phyloP scores from a whole-genome alignment of 805 yeast species.

The Ogataea methylovora region DNA sequence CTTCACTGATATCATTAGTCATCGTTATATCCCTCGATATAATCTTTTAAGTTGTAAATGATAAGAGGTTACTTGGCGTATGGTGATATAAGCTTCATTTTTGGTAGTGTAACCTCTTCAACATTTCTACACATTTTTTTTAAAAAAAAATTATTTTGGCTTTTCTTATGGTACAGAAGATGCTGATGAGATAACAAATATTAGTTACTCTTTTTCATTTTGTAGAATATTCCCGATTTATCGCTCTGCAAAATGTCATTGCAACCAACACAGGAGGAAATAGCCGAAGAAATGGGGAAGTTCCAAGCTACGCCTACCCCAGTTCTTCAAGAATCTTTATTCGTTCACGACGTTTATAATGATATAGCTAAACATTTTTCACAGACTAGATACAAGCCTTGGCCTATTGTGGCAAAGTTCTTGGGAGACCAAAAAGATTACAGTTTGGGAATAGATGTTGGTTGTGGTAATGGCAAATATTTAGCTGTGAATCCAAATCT shows the following conservation, averaged over 20 bases:
- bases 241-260: slow-evolving; percentile 4
- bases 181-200: no score
- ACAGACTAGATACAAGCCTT: slow-evolving; percentile 89
- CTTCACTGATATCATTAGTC: no score
- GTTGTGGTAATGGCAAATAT: slow-evolving; percentile 97
- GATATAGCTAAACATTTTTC: slow-evolving; percentile 92
- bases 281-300: slow-evolving; percentile 18
- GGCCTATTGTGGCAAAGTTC: slow-evolving; percentile 89
- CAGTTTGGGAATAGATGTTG: slow-evolving; percentile 82
- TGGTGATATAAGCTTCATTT: no score
- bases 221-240: no score
- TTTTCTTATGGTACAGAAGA: no score
- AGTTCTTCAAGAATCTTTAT: slow-evolving; percentile 56
- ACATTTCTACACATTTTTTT: no score
- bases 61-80: no score
- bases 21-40: no score
- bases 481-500: slow-evolving; percentile 62
- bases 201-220: no score
- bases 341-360: slow-evolving; percentile 90
- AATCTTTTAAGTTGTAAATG: no score
- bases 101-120: no score
- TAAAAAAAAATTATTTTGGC: no score
- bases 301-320: slow-evolving; percentile 33
- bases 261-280: slow-evolving; percentile 23
- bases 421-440: slow-evolving; percentile 42